Evolutionary conservation across 139 green algal genomes (phyloP), one percentile per base, ranked within the genome.

Genomic region (Volvox africanus): DNA sequence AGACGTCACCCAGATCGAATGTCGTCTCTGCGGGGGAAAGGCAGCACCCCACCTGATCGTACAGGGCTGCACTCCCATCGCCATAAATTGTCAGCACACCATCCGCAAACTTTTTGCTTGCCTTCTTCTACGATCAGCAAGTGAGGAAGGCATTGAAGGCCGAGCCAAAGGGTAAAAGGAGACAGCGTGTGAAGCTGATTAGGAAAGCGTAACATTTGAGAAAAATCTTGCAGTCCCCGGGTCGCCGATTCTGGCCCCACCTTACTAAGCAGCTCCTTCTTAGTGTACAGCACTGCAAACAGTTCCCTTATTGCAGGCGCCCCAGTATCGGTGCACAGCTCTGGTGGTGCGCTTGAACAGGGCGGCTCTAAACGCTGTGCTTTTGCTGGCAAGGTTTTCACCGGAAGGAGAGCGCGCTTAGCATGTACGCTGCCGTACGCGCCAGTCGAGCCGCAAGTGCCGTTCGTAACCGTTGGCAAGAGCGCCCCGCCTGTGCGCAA

Each of bases 11-110:
- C 44, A 55, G 5, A 55, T 55, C 44, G 9, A 55, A 55, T 55
- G 9, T 55, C 44, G 9, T 55, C 44, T 55, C 44, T 55, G 44
- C 44, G 44, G 44, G 5, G 44, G 44, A 55, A 55, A 9, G 44
- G 5, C 44, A 14, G 44, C 9, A 55, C 44, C 44, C 5, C 44
- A 90, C 86, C 86, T 83, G n/a, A 20, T 90, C 62, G 67, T 92
- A 82, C 22, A 97, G 79, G 5, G 88, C 92, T 13, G 86, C 91
- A 13, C 33, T 84, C 19, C 55, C 89, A 55, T 88, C 92, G 26
- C 79, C 69, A 20, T 80, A 90, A 18, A 95, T 88, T 26, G 93
- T 90, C 24, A 97, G 78, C 12, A 95, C 83, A 55, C 95, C 95
- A 61, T 96, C 94, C 0, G 69, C 61, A 77, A 93, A 97, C 81